A percentile compares a stretch with the other conserved stretches of the same genome.
phyloP scores from a whole-genome alignment of 1,139 yeast genomes.

The Tardiomyces depauwii region DNA sequence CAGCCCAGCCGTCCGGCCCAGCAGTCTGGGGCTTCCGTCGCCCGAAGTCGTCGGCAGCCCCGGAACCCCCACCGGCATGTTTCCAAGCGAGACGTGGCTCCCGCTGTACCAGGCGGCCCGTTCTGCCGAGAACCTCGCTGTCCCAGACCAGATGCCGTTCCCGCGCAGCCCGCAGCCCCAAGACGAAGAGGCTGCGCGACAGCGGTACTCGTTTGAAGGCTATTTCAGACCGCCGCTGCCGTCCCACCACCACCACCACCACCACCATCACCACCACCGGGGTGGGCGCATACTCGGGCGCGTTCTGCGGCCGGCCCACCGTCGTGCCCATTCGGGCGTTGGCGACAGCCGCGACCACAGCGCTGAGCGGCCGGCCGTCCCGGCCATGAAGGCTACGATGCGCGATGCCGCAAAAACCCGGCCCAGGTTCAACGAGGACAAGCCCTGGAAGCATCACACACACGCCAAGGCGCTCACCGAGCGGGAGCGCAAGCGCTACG shows the following conservation, averaged over 20 bases:
- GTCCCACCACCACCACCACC: too few species aligned
- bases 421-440: slow-evolving; percentile 64
- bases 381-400: slow-evolving; percentile 33
- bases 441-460: slow-evolving; percentile 87
- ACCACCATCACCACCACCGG: background rate
- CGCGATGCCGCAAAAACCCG: slow-evolving; percentile 41
- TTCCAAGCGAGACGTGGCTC: background rate
- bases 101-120: background rate
- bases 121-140: background rate
- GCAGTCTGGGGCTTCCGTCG: too few species aligned
- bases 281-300: background rate
- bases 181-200: background rate
- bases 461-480: slow-evolving; percentile 48
- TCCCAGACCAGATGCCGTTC: background rate
- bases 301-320: background rate
- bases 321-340: background rate
- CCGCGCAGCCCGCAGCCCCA: background rate
- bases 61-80: background rate
- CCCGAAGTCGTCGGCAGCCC: background rate
- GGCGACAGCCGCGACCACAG: background rate
- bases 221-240: background rate
- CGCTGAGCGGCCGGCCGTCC: background rate
- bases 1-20: too few species aligned
- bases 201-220: background rate
- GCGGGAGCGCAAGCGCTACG: slow-evolving; percentile 75